Conservation (phyloP, 768 basidiomycete species). For the Tylopilus cervinicoccineus region DNA sequence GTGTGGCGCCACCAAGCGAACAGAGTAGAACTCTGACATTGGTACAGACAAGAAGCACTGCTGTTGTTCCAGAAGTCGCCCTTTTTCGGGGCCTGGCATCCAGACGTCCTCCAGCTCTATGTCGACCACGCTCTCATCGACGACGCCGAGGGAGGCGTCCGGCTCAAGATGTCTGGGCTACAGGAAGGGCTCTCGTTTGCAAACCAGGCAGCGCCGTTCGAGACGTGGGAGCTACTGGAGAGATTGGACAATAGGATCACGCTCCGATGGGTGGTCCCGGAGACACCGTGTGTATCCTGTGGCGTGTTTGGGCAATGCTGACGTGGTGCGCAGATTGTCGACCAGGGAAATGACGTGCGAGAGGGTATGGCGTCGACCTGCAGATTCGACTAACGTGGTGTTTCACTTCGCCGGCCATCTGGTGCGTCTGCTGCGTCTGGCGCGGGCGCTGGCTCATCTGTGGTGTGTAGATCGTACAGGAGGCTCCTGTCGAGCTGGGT, state of each 20-base stretch:
- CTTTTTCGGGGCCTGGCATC: conserved; percentile 74
- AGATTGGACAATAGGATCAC: conserved; percentile 24
- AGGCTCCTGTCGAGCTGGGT: conserved; percentile 30
- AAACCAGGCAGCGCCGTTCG: conserved; percentile 32
- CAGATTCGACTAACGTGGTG: conserved; percentile 26
- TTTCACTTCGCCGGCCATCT: conserved; percentile 28
- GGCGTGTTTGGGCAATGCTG: background rate
- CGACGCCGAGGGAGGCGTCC: conserved; percentile 36
- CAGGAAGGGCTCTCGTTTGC: conserved; percentile 64
- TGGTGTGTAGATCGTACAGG: conserved; percentile 24
- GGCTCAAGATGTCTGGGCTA: conserved; percentile 61
- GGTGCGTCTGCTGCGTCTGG: conserved; percentile 14
- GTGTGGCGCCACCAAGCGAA: conserved; percentile 4
- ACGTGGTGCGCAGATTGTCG: conserved; percentile 9
- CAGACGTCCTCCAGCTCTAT: conserved; percentile 55
- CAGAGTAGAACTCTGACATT: background rate
- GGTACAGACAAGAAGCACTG: conserved; percentile 56
- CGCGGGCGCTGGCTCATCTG: background rate
- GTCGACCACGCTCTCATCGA: conserved; percentile 51
- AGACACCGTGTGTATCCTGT: conserved; percentile 10
- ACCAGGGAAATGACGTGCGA: conserved; percentile 10
- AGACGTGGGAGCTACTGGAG: conserved; percentile 28
- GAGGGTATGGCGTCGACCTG: conserved; percentile 30
- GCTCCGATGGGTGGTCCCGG: conserved; percentile 29
- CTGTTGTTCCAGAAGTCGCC: conserved; percentile 44